These are phyloP conservation scores for barley (Hordeum vulgare) DNA, from an alignment of 176 grass and related monocot species.

Conservation along the genomic window DNA sequence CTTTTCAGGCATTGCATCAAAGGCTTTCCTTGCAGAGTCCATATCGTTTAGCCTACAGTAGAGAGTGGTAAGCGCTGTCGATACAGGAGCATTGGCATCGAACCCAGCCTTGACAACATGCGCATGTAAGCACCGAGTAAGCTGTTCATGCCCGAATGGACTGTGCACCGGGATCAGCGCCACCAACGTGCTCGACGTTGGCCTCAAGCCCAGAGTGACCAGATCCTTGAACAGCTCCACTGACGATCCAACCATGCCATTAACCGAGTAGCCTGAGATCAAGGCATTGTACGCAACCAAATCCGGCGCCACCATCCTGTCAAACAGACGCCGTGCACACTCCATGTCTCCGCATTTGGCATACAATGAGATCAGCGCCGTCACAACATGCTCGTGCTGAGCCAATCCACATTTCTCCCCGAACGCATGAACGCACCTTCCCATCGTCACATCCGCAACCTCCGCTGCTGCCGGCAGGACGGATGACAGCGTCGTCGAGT, in stretches of 20 bases:
- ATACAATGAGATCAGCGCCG: slow-evolving; percentile 56
- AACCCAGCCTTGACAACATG: slow-evolving; percentile 40
- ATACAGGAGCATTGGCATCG: slow-evolving; percentile 47
- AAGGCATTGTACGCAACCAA: slow-evolving; percentile 70
- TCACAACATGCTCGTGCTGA: slow-evolving; percentile 41
- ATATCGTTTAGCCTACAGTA: slow-evolving; percentile 67
- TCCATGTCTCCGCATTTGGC: slow-evolving; percentile 50
- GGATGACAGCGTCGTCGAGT: slow-evolving; percentile 52
- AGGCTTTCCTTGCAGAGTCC: slow-evolving; percentile 55
- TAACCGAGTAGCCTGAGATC: slow-evolving; percentile 60
- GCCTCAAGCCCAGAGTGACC: slow-evolving; percentile 21
- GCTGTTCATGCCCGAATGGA: slow-evolving; percentile 47
- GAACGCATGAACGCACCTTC: slow-evolving; percentile 52
- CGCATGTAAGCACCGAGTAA: slow-evolving; percentile 40
- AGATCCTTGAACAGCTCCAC: slow-evolving; percentile 56
- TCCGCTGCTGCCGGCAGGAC: slow-evolving; percentile 55
- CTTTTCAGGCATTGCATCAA: slow-evolving; percentile 61
- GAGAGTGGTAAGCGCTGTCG: slow-evolving; percentile 55
- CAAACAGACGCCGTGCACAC: slow-evolving; percentile 44
- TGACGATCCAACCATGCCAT: slow-evolving; percentile 45
- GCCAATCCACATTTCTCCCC: slow-evolving; percentile 35
- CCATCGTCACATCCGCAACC: slow-evolving; percentile 24
- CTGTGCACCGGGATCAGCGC: slow-evolving; percentile 60
- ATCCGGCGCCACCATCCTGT: slow-evolving; percentile 44
- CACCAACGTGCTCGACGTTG: slow-evolving; percentile 52